These are phyloP conservation scores for Diacronema lutheri DNA, from an alignment of 78 protist genomes.

Conservation along the genomic window DNA sequence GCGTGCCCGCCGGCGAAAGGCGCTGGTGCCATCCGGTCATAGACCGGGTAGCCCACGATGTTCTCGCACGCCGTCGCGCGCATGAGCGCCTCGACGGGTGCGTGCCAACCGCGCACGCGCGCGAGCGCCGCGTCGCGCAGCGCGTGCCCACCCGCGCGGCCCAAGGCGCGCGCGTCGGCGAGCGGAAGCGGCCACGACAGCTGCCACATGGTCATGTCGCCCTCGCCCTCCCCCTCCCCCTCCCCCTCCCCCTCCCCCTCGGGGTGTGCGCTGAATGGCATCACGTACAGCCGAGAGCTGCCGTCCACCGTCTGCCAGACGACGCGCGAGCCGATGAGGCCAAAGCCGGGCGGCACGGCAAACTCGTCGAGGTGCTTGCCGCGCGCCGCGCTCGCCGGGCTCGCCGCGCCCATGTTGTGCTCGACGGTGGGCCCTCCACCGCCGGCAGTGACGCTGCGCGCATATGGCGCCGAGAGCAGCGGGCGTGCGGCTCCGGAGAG, in stretches of 20 bases:
- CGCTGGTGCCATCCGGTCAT: too few species aligned
- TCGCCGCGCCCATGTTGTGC: not conserved
- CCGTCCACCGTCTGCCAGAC: slow-evolving; percentile 24
- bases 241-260: too few species aligned
- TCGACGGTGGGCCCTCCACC: too few species aligned
- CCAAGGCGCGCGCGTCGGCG: not conserved
- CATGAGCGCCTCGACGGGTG: not conserved
- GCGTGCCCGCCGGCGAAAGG: not conserved
- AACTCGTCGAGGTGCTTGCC: too few species aligned
- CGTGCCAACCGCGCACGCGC: slow-evolving; percentile 7
- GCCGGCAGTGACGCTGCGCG: too few species aligned
- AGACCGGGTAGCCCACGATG: slow-evolving; percentile 23
- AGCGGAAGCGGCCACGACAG: slow-evolving; percentile 3
- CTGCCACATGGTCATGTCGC: slow-evolving; percentile 18
- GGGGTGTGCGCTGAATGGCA: slow-evolving; percentile 26
- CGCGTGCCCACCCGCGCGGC: too few species aligned
- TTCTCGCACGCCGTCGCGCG: not conserved
- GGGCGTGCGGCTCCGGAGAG: too few species aligned
- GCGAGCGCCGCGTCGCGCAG: not conserved
- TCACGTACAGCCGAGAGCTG: slow-evolving; percentile 3
- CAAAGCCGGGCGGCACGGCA: too few species aligned
- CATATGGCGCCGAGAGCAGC: too few species aligned
- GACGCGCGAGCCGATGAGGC: too few species aligned
- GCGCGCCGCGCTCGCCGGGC: not conserved
- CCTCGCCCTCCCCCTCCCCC: too few species aligned